Percentiles rank a stretch among this genome's conserved stretches.
Conservation (phyloP, 1,139 yeast species). For the Hyphopichia fennica region DNA sequence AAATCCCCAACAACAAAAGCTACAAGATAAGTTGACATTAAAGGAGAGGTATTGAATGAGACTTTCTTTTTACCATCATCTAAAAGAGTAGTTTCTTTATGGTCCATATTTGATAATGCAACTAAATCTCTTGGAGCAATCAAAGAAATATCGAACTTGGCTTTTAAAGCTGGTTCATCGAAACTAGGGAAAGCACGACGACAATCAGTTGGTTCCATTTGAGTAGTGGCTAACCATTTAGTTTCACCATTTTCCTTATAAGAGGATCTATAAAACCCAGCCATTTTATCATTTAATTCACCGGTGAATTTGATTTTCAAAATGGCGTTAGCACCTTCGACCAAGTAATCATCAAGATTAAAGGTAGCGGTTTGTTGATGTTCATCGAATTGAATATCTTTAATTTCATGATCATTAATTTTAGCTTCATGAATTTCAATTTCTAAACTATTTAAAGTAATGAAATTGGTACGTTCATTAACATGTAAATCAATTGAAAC, state of each 20-base stretch:
- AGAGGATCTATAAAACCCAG: constrained; percentile 80
- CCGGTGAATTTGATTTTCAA: constrained; percentile 67
- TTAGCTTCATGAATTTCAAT: constrained; percentile 58
- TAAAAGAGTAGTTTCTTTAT: constrained; percentile 44
- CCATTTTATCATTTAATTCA: constrained; percentile 75
- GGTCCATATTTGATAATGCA: constrained; percentile 82
- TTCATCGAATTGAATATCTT: constrained; percentile 40
- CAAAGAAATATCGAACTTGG: constrained; percentile 68
- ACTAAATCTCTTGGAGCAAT: constrained; percentile 60
- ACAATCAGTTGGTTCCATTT: constrained; percentile 88
- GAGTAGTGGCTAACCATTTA: constrained; percentile 75
- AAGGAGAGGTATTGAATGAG: constrained; percentile 54
- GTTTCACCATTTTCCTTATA: constrained; percentile 63
- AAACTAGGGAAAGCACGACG: constrained; percentile 89
- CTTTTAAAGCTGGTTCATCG: constrained; percentile 85
- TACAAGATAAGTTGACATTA: constrained; percentile 76
- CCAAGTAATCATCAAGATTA: constrained; percentile 50
- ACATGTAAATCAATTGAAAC: constrained; percentile 67
- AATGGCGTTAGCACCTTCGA: constrained; percentile 39
- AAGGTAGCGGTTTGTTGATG: constrained; percentile 68
- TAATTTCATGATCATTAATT: constrained; percentile 35
- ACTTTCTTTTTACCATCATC: constrained; percentile 53
- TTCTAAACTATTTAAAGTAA: constrained; percentile 64
- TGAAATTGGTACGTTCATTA: constrained; percentile 48
- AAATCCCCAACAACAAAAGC: constrained; percentile 82